These are phyloP conservation scores for Pyrenula aspistea DNA, from an alignment of 495 filamentous ascomycete species.

Conservation along the genomic window DNA sequence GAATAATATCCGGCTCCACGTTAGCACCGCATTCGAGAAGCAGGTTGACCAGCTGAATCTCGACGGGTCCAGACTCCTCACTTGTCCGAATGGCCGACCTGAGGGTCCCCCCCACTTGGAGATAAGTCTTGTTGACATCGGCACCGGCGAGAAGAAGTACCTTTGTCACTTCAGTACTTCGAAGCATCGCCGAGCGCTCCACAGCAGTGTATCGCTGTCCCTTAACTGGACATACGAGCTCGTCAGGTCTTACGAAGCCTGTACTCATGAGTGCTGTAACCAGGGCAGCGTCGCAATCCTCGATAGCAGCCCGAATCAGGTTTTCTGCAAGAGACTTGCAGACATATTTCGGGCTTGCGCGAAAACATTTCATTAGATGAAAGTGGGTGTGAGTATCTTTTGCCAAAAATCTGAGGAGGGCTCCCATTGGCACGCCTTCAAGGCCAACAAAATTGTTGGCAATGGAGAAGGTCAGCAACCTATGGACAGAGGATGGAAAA, in stretches of 20 bases:
- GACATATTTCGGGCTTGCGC: background rate
- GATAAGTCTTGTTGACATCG: background rate
- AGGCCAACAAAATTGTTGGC: background rate
- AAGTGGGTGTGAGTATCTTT: background rate
- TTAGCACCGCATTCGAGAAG: background rate
- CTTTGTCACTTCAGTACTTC: background rate
- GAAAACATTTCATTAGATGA: background rate
- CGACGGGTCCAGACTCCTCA: background rate
- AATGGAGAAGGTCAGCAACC: background rate
- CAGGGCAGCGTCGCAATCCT: background rate
- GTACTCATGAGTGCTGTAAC: background rate
- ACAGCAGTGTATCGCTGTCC: background rate
- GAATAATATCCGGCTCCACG: background rate
- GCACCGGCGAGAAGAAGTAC: background rate
- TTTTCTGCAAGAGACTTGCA: background rate
- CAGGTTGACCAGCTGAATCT: background rate
- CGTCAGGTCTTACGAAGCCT: background rate
- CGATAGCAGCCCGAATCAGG: background rate
- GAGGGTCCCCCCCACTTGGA: background rate
- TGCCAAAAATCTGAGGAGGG: background rate
- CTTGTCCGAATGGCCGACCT: background rate
- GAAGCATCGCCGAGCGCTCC: background rate
- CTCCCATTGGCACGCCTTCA: background rate
- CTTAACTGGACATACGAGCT: background rate
- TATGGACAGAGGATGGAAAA: background rate